Evolutionary conservation across 2,329 filamentous ascomycete species (phyloP), one percentile per base, ranked within the genome.

Genomic region (Ascochyta lentis): DNA sequence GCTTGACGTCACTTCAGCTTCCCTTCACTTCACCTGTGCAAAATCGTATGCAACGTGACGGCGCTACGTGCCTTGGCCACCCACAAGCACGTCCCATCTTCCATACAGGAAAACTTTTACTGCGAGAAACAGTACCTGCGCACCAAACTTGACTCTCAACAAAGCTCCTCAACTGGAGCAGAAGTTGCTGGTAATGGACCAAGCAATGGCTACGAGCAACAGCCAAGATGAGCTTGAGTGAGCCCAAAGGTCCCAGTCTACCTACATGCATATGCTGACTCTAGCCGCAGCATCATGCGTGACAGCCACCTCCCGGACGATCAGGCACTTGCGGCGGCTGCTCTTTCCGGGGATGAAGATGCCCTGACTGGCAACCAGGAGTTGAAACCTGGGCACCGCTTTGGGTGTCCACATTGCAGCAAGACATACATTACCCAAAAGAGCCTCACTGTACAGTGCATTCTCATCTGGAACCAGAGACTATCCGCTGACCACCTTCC

Each of bases 21-120:
- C 31, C 24, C 29, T 42, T 42, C 38, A 46, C 38, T 47, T 47
- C 50, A 53, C 12, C 50, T 33, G 37, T 12, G n/a, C 12, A 44
- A 12, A 13, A 23, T 10, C 31, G 22, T 16, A 19, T 29, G 31
- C 37, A 23, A 29, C 22, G 42, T 41, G 35, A 47, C 37, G 10
- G 7, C 49, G 42, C 49, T 46, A 47, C 24, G 15, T n/a, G 15
- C 7, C 38, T 47, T 43, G 43, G 24, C 50, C 35, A 3, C 24
- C 8, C 4, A 47, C 16, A 4, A 31, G 43, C 50, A 47, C 37
- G 43, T 34, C 10, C 37, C 15, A 8, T 5, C 6, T 12, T 16
- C 12, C 3, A 3, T 12, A 26, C 10, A 39, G 10, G 9, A 34
- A 29, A 46, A 35, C 3, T 41, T 3, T 3, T 24, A 10, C 5